Evolutionary conservation across 116 monocot genomes (phyloP).

Genomic region (Zostera marina): DNA sequence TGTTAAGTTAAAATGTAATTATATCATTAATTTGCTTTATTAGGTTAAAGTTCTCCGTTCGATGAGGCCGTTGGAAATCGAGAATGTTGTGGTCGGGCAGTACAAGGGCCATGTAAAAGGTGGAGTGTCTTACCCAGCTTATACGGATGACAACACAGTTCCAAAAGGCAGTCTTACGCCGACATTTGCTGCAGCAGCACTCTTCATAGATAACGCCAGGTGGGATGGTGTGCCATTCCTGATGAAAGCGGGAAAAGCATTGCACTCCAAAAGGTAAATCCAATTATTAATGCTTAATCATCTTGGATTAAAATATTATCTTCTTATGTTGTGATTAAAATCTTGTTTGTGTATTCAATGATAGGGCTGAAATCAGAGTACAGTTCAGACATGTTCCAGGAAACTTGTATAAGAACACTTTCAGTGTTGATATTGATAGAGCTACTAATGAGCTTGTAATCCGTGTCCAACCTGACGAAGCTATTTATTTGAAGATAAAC

Average conservation of each 20-base stretch:
- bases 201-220: slow-evolving; percentile 91
- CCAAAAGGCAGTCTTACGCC: slow-evolving; percentile 78
- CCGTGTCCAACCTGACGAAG: slow-evolving; percentile 89
- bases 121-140: slow-evolving; percentile 59
- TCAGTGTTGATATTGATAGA: slow-evolving; percentile 75
- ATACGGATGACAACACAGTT: slow-evolving; percentile 86
- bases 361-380: slow-evolving; percentile 91
- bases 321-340: too few relatives aligned
- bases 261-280: slow-evolving; percentile 57
- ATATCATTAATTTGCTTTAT: not conserved
- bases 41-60: slow-evolving; percentile 92
- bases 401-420: slow-evolving; percentile 67
- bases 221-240: slow-evolving; percentile 99
- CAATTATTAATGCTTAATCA: not conserved
- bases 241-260: slow-evolving; percentile 96
- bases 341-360: too few relatives aligned
- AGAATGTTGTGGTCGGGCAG: slow-evolving; percentile 78
- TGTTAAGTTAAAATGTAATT: too few relatives aligned
- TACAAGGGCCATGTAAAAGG: slow-evolving; percentile 79
- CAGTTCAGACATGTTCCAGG: slow-evolving; percentile 99
- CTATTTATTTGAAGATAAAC: slow-evolving; percentile 90
- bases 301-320: too few relatives aligned
- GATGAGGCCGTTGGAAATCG: slow-evolving; percentile 71
- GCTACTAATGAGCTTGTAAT: slow-evolving; percentile 94
- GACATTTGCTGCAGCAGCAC: slow-evolving; percentile 90